These are phyloP conservation scores for Arthrobotrys megalospora DNA, from an alignment of 2,329 filamentous ascomycete genomes.

Conservation along the genomic window DNA sequence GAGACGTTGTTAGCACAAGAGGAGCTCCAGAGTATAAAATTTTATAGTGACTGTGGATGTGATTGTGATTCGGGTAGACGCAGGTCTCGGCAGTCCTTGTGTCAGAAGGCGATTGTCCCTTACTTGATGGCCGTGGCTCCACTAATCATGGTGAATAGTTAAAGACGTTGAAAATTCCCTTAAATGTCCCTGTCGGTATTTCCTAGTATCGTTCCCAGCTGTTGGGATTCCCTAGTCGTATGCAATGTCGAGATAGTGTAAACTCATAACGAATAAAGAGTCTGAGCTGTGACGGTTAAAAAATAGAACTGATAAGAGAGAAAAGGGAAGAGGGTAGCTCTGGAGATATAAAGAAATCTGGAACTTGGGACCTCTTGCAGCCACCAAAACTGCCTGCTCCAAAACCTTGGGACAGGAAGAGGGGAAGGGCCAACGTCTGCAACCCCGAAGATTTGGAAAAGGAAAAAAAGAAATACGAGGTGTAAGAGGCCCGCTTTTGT, in stretches of 20 bases:
- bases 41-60: neutral
- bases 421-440: slow-evolving; percentile 31
- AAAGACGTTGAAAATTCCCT: slow-evolving; percentile 20
- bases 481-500: slow-evolving; percentile 40
- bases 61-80: slow-evolving; percentile 43
- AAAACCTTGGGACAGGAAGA: slow-evolving; percentile 37
- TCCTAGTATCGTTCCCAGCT: slow-evolving; percentile 42
- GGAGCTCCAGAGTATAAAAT: slow-evolving; percentile 7
- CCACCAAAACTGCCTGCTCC: slow-evolving; percentile 46
- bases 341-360: slow-evolving; percentile 51
- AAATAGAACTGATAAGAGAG: slow-evolving; percentile 34
- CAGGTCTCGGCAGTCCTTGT: slow-evolving; percentile 22
- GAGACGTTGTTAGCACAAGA: slow-evolving; percentile 35
- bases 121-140: slow-evolving; percentile 55
- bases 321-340: slow-evolving; percentile 22
- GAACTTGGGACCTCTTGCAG: slow-evolving; percentile 46
- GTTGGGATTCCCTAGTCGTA: slow-evolving; percentile 30
- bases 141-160: slow-evolving; percentile 58
- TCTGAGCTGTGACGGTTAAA: slow-evolving; percentile 37
- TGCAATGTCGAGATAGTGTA: slow-evolving; percentile 27
- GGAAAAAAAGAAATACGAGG: slow-evolving; percentile 29
- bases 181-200: slow-evolving; percentile 44
- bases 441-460: slow-evolving; percentile 42
- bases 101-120: slow-evolving; percentile 14
- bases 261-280: slow-evolving; percentile 43